A percentile compares a stretch with the other conserved stretches of the same genome.
phyloP scores from a whole-genome alignment of 306 rosid genomes.

The Nissolia schottii region DNA sequence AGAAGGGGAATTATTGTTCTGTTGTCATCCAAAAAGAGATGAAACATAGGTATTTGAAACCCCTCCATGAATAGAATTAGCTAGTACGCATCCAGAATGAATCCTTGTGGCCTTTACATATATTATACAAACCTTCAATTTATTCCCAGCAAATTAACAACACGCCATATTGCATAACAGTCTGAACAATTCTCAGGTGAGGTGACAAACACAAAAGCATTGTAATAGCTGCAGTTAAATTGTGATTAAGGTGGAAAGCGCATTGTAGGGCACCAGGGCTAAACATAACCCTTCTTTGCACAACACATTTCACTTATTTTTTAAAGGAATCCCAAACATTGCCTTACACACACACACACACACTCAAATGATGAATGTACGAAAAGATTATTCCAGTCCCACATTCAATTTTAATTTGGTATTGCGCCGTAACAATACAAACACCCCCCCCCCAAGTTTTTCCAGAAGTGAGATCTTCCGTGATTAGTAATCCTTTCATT shows the following conservation, averaged over 20 bases:
- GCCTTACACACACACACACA: too few species aligned
- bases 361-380: background rate
- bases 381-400: background rate
- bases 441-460: background rate
- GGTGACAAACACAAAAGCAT: background rate
- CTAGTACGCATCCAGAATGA: too few species aligned
- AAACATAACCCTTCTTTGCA: too few species aligned
- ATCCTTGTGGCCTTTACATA: too few species aligned
- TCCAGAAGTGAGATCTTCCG: background rate
- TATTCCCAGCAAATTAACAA: too few species aligned
- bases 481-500: background rate
- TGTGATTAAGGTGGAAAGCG: background rate
- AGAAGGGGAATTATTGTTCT: too few species aligned
- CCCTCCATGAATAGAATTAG: too few species aligned
- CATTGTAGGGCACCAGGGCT: background rate
- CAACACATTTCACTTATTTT: background rate
- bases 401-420: background rate
- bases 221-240: background rate
- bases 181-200: background rate
- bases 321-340: background rate
- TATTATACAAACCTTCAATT: too few species aligned
- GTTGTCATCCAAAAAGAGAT: too few species aligned
- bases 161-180: too few species aligned
- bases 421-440: background rate
- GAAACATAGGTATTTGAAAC: too few species aligned